Percentiles rank a stretch among this genome's conserved stretches.
Conservation (phyloP, 768 basidiomycete genomes). For the Lepiota venenata region DNA sequence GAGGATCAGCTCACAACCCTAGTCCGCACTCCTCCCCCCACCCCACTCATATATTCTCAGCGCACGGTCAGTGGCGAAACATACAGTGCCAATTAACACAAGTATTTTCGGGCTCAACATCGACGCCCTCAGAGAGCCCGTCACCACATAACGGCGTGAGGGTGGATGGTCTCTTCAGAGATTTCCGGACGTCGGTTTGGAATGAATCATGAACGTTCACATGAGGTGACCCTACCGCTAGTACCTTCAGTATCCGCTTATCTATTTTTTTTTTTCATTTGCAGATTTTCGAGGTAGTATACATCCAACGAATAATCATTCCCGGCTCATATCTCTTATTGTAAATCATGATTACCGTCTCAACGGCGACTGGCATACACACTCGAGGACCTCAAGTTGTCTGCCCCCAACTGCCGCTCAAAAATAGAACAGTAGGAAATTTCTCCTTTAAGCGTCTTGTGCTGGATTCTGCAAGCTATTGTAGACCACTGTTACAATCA, state of each 20-base stretch:
- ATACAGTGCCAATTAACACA: slow-evolving; percentile 59
- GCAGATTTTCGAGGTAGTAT: neutral
- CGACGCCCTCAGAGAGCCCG: slow-evolving; percentile 27
- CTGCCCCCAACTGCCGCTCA: no score
- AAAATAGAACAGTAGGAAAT: no score
- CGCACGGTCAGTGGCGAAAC: slow-evolving; percentile 65
- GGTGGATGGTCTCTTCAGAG: slow-evolving; percentile 66
- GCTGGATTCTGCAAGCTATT: neutral
- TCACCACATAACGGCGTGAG: slow-evolving; percentile 49
- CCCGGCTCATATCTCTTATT: neutral
- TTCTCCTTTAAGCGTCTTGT: no score
- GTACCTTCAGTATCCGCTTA: neutral
- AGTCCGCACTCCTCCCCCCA: neutral
- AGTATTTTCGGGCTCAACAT: slow-evolving; percentile 43
- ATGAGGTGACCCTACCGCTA: neutral
- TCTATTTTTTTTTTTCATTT: neutral
- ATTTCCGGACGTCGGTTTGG: slow-evolving; percentile 64
- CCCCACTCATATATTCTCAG: slow-evolving; percentile 27
- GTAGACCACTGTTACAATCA: neutral
- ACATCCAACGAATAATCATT: neutral
- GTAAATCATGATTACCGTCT: neutral
- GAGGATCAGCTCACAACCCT: slow-evolving; percentile 22
- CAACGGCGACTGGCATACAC: neutral
- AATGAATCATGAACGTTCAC: slow-evolving; percentile 34
- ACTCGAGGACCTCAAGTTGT: neutral